Evolutionary conservation across 768 basidiomycete genomes (phyloP), one percentile per base, ranked within the genome.

Genomic region (Boletus rubroflammeus): DNA sequence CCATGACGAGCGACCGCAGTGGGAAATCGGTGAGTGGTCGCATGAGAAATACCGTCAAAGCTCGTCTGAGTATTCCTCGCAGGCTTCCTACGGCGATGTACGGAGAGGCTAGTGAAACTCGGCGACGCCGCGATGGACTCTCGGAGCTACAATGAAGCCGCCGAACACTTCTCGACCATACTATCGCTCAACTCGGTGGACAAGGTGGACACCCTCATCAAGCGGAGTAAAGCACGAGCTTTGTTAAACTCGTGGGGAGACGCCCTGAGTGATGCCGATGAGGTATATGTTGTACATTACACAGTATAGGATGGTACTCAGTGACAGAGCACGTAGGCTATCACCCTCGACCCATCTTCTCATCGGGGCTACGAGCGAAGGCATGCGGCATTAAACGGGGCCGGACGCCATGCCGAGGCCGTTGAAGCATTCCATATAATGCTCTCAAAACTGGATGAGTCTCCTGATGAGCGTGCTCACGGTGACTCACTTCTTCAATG

Each of bases 41-140:
- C 6, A 0, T 1, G 1, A 5, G 9, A 17, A 3, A 56, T 19
- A 4, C 1, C 14, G 7, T 25, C 1, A 1, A 11, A 3, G 5
- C 0, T 29, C 2, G 0, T 17, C 41, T 45, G 6, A 57, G 5
- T 1, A 1, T 35, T 17, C 2, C 1, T 1, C 6, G 0, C 36
- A 59, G 58, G 25, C 23, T 59, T 59, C 40, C 47, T 4, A 43
- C 29, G 23, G 3, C 23, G 40, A 7, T 58, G 51, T 7, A 15
- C 2, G 3, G 35, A 13, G 13, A 39, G 5, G 29, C 32, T 59
- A 6, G 29, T 40, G 25, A 19, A 21, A 3, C 29, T 48, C 3
- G 47, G 17, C 1, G 23, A 40, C 1, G 9, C 0, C 2, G 50
- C 55, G 5, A 39, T 52, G 9, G n/a, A 17, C 0, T 31, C 42